These are phyloP conservation scores for Kewa caespitosa DNA, from an alignment of 179 eudicot species.

Conservation along the genomic window DNA sequence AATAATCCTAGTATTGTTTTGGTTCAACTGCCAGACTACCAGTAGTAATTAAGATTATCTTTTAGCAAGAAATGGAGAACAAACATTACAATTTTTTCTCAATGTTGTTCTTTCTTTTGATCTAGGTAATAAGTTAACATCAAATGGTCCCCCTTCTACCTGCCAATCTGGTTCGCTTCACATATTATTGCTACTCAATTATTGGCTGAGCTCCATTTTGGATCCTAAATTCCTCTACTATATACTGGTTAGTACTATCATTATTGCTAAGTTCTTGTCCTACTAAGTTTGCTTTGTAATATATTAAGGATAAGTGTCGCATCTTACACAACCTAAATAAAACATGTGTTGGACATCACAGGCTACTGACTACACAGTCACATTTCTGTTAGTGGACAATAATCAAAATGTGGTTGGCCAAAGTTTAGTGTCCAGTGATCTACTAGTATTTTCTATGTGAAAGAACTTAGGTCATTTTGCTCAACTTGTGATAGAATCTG, in stretches of 20 bases:
- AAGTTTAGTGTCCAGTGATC: background rate
- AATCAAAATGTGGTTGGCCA: background rate
- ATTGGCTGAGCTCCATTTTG: constrained; percentile 14
- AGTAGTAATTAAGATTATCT: too few relatives aligned
- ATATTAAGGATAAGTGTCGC: background rate
- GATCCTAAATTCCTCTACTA: background rate
- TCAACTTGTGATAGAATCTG: too few relatives aligned
- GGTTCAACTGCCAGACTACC: background rate
- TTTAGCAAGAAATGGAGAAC: too few relatives aligned
- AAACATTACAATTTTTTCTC: too few relatives aligned
- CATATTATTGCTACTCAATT: constrained; percentile 1
- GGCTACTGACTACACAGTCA: background rate
- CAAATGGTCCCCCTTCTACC: background rate
- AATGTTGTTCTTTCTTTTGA: background rate
- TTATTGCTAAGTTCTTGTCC: background rate
- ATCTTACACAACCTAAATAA: background rate
- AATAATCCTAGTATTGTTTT: too few relatives aligned
- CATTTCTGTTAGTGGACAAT: too few relatives aligned
- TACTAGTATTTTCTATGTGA: background rate
- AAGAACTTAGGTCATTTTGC: background rate
- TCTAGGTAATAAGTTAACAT: too few relatives aligned
- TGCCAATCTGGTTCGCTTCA: background rate
- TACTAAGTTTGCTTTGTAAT: background rate
- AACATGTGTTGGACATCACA: background rate
- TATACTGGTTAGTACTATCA: background rate